A percentile compares a stretch with the other conserved stretches of the same genome.
These are phyloP conservation scores for Hirschioporus abietinus DNA, from an alignment of 768 basidiomycete genomes.

Conservation along the genomic window DNA sequence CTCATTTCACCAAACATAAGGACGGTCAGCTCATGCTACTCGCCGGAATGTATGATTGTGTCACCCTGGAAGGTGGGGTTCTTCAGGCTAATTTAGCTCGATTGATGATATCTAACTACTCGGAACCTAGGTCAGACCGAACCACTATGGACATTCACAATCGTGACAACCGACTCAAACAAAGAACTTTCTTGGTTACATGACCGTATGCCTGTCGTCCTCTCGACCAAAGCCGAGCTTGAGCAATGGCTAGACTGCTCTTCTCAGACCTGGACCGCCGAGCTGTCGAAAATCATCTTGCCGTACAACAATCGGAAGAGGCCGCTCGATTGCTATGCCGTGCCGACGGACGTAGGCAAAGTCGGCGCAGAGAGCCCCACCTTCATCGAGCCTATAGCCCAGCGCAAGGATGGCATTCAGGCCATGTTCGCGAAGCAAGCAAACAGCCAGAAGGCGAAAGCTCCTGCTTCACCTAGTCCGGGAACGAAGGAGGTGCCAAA, in stretches of 20 bases:
- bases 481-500: slow-evolving; percentile 6
- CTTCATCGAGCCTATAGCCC: slow-evolving; percentile 75
- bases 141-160: slow-evolving; percentile 76
- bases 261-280: slow-evolving; percentile 55
- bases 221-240: slow-evolving; percentile 56
- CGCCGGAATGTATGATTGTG: slow-evolving; percentile 82
- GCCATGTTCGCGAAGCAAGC: slow-evolving; percentile 72
- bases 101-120: too few relatives aligned
- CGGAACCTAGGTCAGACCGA: slow-evolving; percentile 40
- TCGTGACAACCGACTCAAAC: slow-evolving; percentile 79
- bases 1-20: slow-evolving; percentile 73
- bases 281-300: slow-evolving; percentile 53
- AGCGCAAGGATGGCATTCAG: slow-evolving; percentile 81
- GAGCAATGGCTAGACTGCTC: slow-evolving; percentile 78
- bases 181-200: slow-evolving; percentile 82
- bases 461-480: neutral
- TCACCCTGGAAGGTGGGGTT: slow-evolving; percentile 52
- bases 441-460: slow-evolving; percentile 18
- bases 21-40: slow-evolving; percentile 69
- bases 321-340: slow-evolving; percentile 76
- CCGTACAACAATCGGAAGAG: slow-evolving; percentile 47
- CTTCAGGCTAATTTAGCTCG: neutral
- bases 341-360: slow-evolving; percentile 87
- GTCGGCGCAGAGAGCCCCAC: slow-evolving; percentile 78
- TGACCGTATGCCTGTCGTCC: slow-evolving; percentile 82